Conservation (phyloP, 1,139 yeast species). For the Hanseniaspora sp. region DNA sequence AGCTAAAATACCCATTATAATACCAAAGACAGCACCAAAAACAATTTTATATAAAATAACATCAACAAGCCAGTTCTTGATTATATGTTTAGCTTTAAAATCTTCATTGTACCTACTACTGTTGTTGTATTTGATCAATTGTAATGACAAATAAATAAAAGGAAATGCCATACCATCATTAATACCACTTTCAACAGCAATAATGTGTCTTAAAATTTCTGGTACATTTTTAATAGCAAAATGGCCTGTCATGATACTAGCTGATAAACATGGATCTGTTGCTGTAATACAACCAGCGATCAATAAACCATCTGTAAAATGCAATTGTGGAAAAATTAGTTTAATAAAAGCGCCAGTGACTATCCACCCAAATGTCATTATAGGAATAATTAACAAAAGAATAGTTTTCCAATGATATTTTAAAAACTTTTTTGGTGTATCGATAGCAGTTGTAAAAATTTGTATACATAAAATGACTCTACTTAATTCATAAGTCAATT, state of each 20-base stretch:
- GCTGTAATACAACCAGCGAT: constrained; percentile 94
- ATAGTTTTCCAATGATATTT: constrained; percentile 82
- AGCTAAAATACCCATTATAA: constrained; percentile 63
- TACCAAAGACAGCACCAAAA: constrained; percentile 73
- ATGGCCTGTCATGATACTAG: constrained; percentile 97
- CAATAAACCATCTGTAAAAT: constrained; percentile 64
- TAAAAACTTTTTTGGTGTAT: constrained; percentile 88
- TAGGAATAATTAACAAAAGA: constrained; percentile 66
- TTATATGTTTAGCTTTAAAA: constrained; percentile 43
- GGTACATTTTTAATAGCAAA: constrained; percentile 88
- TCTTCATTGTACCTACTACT: constrained; percentile 26
- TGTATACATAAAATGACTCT: constrained; percentile 83
- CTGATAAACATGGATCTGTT: constrained; percentile 94
- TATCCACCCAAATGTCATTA: constrained; percentile 92
- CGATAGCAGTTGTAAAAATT: constrained; percentile 95
- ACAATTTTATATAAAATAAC: constrained; percentile 81
- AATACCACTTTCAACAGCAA: constrained; percentile 92
- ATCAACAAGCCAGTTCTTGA: constrained; percentile 72
- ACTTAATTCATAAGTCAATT: constrained; percentile 76
- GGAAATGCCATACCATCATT: constrained; percentile 99
- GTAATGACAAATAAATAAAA: constrained; percentile 65
- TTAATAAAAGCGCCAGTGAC: constrained; percentile 77
- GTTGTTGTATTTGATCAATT: constrained; percentile 56
- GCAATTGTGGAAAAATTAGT: constrained; percentile 71
- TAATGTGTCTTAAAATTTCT: constrained; percentile 80